A percentile compares a stretch with the other conserved stretches of the same genome.
Conservation (phyloP, 345 rosid species). For the Gossypium raimondii region DNA sequence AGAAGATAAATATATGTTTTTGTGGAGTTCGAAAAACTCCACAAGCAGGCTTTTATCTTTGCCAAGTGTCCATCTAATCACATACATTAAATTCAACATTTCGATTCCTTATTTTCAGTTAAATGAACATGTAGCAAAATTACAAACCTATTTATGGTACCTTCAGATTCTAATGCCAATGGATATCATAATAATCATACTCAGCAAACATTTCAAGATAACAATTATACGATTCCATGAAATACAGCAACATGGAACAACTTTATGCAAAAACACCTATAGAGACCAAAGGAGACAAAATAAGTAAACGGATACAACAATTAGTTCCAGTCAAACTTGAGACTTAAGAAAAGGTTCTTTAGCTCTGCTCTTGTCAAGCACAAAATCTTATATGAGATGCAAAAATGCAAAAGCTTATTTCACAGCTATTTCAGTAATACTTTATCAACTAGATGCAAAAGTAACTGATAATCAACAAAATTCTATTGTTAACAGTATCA, state of each 20-base stretch:
- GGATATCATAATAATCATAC: slow-evolving; percentile 1
- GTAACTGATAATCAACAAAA: not conserved
- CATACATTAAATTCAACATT: not conserved
- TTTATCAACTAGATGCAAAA: slow-evolving; percentile 3
- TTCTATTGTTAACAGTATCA: slow-evolving; percentile 3
- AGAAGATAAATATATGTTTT: not conserved
- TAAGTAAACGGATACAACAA: not conserved
- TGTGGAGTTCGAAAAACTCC: not conserved
- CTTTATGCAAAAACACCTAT: not conserved
- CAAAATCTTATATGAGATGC: not conserved
- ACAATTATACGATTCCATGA: not conserved
- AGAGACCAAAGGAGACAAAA: not conserved
- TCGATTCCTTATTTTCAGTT: not conserved
- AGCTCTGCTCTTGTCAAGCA: not conserved
- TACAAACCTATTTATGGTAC: not conserved
- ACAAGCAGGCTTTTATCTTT: not conserved
- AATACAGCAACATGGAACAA: not conserved
- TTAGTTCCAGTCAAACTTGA: not conserved
- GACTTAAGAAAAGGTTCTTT: not conserved
- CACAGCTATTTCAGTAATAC: not conserved
- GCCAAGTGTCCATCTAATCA: not conserved
- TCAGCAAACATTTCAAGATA: not conserved
- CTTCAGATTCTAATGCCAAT: not conserved
- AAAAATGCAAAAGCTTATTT: not conserved
- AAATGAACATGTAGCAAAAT: not conserved